Evolutionary conservation across 1,284 basidiomycete species (phyloP).

Genomic region (Ceratobasidium sp.): DNA sequence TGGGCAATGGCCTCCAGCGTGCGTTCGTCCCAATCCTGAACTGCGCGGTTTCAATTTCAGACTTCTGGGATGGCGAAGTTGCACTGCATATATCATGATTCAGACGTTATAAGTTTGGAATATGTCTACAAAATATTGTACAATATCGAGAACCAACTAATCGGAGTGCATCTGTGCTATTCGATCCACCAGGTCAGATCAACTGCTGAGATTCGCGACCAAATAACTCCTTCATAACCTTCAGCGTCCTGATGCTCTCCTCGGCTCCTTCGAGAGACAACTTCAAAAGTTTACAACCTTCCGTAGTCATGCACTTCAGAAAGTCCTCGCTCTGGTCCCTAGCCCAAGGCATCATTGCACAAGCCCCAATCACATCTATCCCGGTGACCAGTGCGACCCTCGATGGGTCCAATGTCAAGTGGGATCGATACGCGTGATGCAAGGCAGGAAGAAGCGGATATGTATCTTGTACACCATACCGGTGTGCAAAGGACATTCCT

Average conservation of each 20-base stretch:
- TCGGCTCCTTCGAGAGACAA: not conserved
- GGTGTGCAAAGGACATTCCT: not conserved
- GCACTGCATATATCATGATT: too few relatives aligned
- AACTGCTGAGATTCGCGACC: too few relatives aligned
- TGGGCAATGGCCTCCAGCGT: too few relatives aligned
- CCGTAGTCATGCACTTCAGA: not conserved
- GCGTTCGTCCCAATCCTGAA: too few relatives aligned
- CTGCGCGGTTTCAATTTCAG: too few relatives aligned
- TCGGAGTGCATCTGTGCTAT: too few relatives aligned
- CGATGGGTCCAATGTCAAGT: not conserved
- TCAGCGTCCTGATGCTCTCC: not conserved
- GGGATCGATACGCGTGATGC: not conserved
- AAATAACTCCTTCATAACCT: too few relatives aligned
- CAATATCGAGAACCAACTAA: too few relatives aligned
- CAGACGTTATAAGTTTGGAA: too few relatives aligned
- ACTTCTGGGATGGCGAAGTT: too few relatives aligned
- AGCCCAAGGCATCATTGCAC: not conserved
- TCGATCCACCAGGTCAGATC: too few relatives aligned
- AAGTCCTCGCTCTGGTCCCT: not conserved
- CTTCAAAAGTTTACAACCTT: not conserved
- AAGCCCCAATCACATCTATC: not conserved
- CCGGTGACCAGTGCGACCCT: not conserved
- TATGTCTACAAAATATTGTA: too few relatives aligned
- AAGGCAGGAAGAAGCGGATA: conserved; percentile 9
- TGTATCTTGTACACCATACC: not conserved